Percentiles rank a stretch among this genome's conserved stretches.
Evolutionary conservation across 805 yeast species (phyloP).

Genomic region (Groenewaldozyma tartarivorans): DNA sequence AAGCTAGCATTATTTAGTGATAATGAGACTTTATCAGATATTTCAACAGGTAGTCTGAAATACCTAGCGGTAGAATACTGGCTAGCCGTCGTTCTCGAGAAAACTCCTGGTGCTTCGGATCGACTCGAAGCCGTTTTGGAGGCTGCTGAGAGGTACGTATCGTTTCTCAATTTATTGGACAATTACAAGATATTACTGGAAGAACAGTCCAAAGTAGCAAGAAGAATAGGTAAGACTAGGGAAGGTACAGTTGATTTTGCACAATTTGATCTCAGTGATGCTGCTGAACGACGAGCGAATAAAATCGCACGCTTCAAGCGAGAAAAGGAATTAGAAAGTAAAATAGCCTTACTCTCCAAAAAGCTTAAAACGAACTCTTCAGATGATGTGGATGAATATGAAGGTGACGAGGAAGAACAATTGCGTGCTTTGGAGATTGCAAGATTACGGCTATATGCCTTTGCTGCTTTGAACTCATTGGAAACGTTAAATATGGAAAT

Average conservation of each 20-base stretch:
- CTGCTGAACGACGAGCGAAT: slow-evolving; percentile 48
- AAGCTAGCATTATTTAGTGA: slow-evolving; percentile 54
- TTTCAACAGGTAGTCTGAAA: slow-evolving; percentile 52
- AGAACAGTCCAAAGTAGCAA: slow-evolving; percentile 7
- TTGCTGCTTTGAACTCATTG: slow-evolving; percentile 45
- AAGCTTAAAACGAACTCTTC: not conserved
- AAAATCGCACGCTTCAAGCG: slow-evolving; percentile 61
- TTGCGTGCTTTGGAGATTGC: slow-evolving; percentile 47
- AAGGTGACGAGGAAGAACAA: slow-evolving; percentile 49
- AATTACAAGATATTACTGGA: slow-evolving; percentile 17
- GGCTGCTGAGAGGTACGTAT: slow-evolving; percentile 16
- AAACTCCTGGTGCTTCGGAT: slow-evolving; percentile 10
- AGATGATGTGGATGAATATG: not conserved
- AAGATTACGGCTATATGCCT: slow-evolving; percentile 42
- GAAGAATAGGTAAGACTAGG: slow-evolving; percentile 2
- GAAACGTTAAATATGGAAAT: slow-evolving; percentile 58
- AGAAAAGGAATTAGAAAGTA: slow-evolving; percentile 44
- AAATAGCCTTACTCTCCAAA: slow-evolving; percentile 28
- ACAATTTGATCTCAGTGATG: slow-evolving; percentile 17
- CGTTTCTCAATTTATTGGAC: slow-evolving; percentile 18
- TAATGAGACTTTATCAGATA: slow-evolving; percentile 64
- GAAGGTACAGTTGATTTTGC: slow-evolving; percentile 6
- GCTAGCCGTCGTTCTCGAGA: slow-evolving; percentile 36
- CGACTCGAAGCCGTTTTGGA: slow-evolving; percentile 10
- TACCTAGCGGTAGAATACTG: slow-evolving; percentile 52